Conservation (phyloP, 2,329 filamentous ascomycete genomes). For the Phyllosticta ampelicida region DNA sequence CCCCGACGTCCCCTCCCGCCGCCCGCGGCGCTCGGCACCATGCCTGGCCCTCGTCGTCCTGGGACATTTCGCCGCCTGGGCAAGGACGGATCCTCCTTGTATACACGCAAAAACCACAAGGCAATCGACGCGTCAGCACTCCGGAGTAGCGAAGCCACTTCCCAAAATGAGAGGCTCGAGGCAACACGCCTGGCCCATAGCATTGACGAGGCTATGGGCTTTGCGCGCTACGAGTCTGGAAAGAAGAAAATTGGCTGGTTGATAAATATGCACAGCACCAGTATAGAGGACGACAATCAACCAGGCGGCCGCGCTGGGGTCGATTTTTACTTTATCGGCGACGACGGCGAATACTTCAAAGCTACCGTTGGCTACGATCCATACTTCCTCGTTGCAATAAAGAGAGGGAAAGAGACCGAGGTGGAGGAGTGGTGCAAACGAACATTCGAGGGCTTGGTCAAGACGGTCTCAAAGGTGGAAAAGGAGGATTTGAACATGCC, state of each 20-base stretch:
- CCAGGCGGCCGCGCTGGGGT: conserved; percentile 79
- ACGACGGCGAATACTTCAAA: conserved; percentile 80
- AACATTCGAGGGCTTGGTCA: conserved; percentile 71
- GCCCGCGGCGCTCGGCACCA: conserved; percentile 16
- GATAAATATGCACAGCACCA: conserved; percentile 86
- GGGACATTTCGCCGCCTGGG: conserved; percentile 34
- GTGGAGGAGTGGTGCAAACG: conserved; percentile 89
- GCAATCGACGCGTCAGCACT: conserved; percentile 70
- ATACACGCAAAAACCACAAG: conserved; percentile 48
- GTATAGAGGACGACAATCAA: conserved; percentile 71
- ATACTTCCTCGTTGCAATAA: conserved; percentile 87
- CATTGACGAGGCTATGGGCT: conserved; percentile 94
- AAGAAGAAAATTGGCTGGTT: conserved; percentile 84
- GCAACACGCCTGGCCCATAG: conserved; percentile 69
- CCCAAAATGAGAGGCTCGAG: conserved; percentile 86
- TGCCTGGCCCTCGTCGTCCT: conserved; percentile 33
- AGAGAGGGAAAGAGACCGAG: conserved; percentile 77
- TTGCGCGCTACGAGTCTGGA: conserved; percentile 80
- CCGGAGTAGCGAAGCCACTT: conserved; percentile 71
- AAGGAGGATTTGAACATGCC: conserved; percentile 94
- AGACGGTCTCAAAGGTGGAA: conserved; percentile 63
- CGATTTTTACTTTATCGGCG: conserved; percentile 84
- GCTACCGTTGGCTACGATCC: conserved; percentile 93
- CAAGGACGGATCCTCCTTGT: conserved; percentile 30
- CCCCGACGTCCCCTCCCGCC: neutral